A percentile compares a stretch with the other conserved stretches of the same genome.
These are phyloP conservation scores for Davidsoniella neocaledoniae DNA, from an alignment of 2,329 filamentous ascomycete species.

Conservation along the genomic window DNA sequence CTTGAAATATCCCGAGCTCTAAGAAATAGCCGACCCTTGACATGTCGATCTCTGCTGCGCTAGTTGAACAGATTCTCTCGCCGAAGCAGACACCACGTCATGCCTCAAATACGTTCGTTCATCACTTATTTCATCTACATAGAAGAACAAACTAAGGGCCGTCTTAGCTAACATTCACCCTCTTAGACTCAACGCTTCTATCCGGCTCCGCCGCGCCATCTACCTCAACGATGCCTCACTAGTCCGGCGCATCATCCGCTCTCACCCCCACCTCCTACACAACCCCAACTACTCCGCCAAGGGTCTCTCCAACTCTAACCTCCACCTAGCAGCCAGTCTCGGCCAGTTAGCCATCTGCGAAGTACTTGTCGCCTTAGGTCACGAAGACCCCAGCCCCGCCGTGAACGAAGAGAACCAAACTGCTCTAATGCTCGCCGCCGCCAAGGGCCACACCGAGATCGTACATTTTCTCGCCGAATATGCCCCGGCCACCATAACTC, in stretches of 20 bases:
- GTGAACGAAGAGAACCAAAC: slow-evolving; percentile 70
- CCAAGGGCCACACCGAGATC: slow-evolving; percentile 52
- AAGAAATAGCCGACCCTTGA: too few relatives aligned
- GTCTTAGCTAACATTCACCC: not conserved
- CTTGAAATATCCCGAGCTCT: too few relatives aligned
- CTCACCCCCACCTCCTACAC: slow-evolving; percentile 52
- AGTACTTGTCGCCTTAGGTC: slow-evolving; percentile 54
- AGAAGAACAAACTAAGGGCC: too few relatives aligned
- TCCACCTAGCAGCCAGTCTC: slow-evolving; percentile 63
- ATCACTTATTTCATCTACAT: not conserved
- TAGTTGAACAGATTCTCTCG: not conserved
- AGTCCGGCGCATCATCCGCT: slow-evolving; percentile 58
- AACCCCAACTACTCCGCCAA: slow-evolving; percentile 54
- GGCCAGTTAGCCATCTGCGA: slow-evolving; percentile 53
- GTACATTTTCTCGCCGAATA: slow-evolving; percentile 53
- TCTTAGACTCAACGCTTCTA: slow-evolving; percentile 42
- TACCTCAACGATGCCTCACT: slow-evolving; percentile 54
- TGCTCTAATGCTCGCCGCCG: slow-evolving; percentile 62
- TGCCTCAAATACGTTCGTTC: slow-evolving; percentile 4
- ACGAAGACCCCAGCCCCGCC: slow-evolving; percentile 56
- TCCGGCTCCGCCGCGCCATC: slow-evolving; percentile 69
- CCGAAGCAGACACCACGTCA: slow-evolving; percentile 3
- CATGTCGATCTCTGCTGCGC: too few relatives aligned
- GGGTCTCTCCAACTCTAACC: slow-evolving; percentile 62
- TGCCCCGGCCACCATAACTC: slow-evolving; percentile 45